phyloP scores from a whole-genome alignment of 495 filamentous ascomycete species.

The Xylaria curta region DNA sequence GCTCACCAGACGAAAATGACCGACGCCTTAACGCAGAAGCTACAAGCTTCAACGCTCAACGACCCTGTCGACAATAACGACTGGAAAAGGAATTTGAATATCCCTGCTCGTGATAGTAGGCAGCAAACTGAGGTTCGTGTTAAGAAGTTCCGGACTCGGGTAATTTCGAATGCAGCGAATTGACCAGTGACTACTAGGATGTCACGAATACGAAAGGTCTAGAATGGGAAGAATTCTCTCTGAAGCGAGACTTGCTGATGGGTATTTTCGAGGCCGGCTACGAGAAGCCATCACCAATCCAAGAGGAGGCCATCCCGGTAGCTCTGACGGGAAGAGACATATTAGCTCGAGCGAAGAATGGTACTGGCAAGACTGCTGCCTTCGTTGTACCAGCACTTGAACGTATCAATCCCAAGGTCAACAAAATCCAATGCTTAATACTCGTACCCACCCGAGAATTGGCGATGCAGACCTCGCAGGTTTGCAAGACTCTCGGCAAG shows the following conservation, averaged over 20 bases:
- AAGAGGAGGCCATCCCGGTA: slow-evolving; percentile 98
- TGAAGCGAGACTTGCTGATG: slow-evolving; percentile 95
- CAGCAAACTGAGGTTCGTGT: slow-evolving; percentile 85
- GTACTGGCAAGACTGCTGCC: slow-evolving; percentile 96
- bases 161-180: slow-evolving; percentile 25
- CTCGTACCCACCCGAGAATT: slow-evolving; percentile 96
- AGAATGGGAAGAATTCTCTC: slow-evolving; percentile 95
- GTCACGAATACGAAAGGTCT: slow-evolving; percentile 96
- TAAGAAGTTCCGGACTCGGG: slow-evolving; percentile 33
- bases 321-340: slow-evolving; percentile 95
- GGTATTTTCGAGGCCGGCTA: slow-evolving; percentile 99
- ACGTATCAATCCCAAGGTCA: slow-evolving; percentile 92
- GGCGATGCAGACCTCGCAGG: slow-evolving; percentile 98
- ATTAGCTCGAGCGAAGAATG: slow-evolving; percentile 95
- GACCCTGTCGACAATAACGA: slow-evolving; percentile 64
- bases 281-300: slow-evolving; percentile 97
- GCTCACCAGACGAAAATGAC: slow-evolving; percentile 43
- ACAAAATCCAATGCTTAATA: slow-evolving; percentile 94
- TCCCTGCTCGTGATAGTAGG: slow-evolving; percentile 82
- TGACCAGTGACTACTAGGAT: slow-evolving; percentile 64
- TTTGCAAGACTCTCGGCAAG: slow-evolving; percentile 97
- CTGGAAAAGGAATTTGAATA: slow-evolving; percentile 80
- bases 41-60: slow-evolving; percentile 73
- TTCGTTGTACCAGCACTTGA: slow-evolving; percentile 97
- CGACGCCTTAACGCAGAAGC: slow-evolving; percentile 67